phyloP scores from a whole-genome alignment of 371 early-diverging fungal genomes.

The Mycotypha africana region DNA sequence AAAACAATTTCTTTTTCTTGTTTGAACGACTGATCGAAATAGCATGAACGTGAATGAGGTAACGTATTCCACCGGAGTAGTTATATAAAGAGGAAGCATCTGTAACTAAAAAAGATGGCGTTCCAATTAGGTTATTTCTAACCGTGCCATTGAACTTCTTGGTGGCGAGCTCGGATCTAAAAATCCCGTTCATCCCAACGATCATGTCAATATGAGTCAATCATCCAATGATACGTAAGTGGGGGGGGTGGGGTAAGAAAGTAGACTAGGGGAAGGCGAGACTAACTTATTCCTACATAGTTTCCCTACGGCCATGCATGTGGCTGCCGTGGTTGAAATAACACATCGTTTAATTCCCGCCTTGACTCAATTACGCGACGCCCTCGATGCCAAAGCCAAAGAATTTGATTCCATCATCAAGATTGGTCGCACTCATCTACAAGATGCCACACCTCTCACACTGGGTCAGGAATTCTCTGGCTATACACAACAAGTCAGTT shows the following conservation, averaged over 20 bases:
- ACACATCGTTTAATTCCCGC: conserved; percentile 66
- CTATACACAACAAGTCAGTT: conserved; percentile 74
- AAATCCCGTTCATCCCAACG: conserved; percentile 86
- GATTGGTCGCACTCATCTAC: conserved; percentile 85
- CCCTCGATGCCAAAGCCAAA: conserved; percentile 56
- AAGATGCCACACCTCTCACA: conserved; percentile 86
- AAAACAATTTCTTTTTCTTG: not conserved
- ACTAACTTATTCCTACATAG: conserved; percentile 4
- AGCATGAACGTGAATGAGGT: conserved; percentile 80
- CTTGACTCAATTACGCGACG: conserved; percentile 59
- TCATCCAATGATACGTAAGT: conserved; percentile 80
- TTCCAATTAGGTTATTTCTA: conserved; percentile 62
- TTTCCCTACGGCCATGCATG: conserved; percentile 92
- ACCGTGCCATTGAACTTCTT: conserved; percentile 85
- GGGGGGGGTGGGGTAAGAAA: too few species aligned
- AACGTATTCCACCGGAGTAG: too few species aligned
- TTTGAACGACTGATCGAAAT: not conserved
- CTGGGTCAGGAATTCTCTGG: conserved; percentile 90
- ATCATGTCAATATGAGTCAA: conserved; percentile 88
- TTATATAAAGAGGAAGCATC: not conserved
- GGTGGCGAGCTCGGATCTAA: conserved; percentile 81
- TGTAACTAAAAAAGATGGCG: too few species aligned
- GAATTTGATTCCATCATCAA: conserved; percentile 78
- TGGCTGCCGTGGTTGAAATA: conserved; percentile 76
- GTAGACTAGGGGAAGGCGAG: too few species aligned